Evolutionary conservation across 495 filamentous ascomycete genomes (phyloP).

Genomic region (Bacidia rubella): DNA sequence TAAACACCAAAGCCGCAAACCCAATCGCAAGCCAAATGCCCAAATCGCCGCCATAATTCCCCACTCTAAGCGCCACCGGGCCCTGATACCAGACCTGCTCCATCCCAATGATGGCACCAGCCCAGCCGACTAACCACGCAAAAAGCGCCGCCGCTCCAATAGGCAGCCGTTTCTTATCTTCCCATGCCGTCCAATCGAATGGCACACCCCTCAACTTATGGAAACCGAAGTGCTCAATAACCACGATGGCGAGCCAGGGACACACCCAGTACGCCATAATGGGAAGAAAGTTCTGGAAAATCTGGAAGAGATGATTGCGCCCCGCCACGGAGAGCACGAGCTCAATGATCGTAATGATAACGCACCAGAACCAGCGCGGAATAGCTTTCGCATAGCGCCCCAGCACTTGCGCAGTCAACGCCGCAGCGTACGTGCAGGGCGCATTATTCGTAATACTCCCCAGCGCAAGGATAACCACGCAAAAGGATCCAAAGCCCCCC

Average conservation of each 20-base stretch:
- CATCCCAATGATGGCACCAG: conserved; percentile 48
- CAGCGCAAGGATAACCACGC: conserved; percentile 50
- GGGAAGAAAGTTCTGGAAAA: conserved; percentile 44
- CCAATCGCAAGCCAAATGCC: conserved; percentile 31
- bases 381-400: conserved; percentile 31
- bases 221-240: conserved; percentile 41
- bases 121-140: conserved; percentile 46
- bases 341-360: conserved; percentile 35
- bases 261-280: conserved; percentile 48
- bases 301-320: conserved; percentile 35
- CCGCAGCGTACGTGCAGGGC: conserved; percentile 49
- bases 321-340: conserved; percentile 40
- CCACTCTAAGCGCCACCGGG: conserved; percentile 35
- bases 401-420: conserved; percentile 35
- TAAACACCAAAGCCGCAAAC: conserved; percentile 30
- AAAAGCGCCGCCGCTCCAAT: conserved; percentile 42
- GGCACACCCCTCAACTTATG: conserved; percentile 22
- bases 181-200: conserved; percentile 46
- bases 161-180: conserved; percentile 35
- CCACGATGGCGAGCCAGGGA: conserved; percentile 37
- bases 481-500: conserved; percentile 55
- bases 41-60: conserved; percentile 24
- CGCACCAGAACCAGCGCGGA: conserved; percentile 38
- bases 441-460: conserved; percentile 57
- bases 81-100: conserved; percentile 45